phyloP scores from a whole-genome alignment of 2,329 filamentous ascomycete species.

The Aphanoascus verrucosus region DNA sequence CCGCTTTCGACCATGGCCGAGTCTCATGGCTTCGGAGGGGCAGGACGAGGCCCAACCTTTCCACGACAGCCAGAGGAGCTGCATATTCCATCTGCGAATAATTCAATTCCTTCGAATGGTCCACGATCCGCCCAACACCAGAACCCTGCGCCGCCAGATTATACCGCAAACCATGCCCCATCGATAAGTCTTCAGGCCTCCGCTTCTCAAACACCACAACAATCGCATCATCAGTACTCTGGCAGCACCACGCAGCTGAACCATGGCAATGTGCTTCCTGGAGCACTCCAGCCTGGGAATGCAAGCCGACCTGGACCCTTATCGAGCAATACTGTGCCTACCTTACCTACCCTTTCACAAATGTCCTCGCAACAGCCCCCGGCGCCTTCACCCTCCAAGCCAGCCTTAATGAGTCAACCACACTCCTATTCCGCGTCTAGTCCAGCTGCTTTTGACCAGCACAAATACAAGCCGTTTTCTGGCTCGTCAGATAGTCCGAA shows the following conservation, averaged over 20 bases:
- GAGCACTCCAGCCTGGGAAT: conserved; percentile 49
- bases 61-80: conserved; percentile 46
- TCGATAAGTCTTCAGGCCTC: conserved; percentile 52
- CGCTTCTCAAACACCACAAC: conserved; percentile 26
- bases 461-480: conserved; percentile 52
- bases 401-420: conserved; percentile 50
- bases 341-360: conserved; percentile 47
- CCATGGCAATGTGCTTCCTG: conserved; percentile 42
- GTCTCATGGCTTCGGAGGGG: conserved; percentile 41
- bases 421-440: conserved; percentile 73
- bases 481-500: conserved; percentile 58
- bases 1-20: conserved; percentile 31
- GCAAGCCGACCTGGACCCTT: conserved; percentile 43
- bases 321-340: conserved; percentile 48
- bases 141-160: conserved; percentile 39
- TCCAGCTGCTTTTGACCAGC: conserved; percentile 52
- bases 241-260: conserved; percentile 23
- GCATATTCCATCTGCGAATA: conserved; percentile 40
- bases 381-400: conserved; percentile 49
- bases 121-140: conserved; percentile 39
- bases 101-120: conserved; percentile 29
- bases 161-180: conserved; percentile 39
- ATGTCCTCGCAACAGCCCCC: conserved; percentile 36
- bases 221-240: conserved; percentile 34
- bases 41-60: conserved; percentile 40